Evolutionary conservation across 768 basidiomycete species (phyloP).

Genomic region (Scleroderma bovista): DNA sequence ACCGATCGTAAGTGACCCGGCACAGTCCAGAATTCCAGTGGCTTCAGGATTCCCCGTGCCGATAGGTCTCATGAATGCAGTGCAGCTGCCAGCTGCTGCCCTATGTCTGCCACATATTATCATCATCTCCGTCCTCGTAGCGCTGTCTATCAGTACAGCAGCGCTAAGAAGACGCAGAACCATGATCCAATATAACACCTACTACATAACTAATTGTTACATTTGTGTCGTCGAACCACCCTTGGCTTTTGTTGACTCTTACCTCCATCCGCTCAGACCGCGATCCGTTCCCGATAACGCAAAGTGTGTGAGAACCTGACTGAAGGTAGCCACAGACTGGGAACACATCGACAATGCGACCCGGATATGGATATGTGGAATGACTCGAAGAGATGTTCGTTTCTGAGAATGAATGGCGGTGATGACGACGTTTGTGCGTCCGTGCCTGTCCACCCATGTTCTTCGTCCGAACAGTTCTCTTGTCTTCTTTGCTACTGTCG

Average conservation of each 20-base stretch:
- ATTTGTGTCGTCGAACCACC: neutral
- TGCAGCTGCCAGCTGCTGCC: too few relatives aligned
- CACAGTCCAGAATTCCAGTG: too few relatives aligned
- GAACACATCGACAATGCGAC: neutral
- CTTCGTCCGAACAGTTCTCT: too few relatives aligned
- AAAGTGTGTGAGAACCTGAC: neutral
- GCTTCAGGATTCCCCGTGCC: too few relatives aligned
- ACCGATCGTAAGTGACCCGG: too few relatives aligned
- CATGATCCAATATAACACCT: neutral
- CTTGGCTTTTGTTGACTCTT: neutral
- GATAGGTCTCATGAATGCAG: too few relatives aligned
- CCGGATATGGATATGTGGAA: neutral
- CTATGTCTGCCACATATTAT: neutral
- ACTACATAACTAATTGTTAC: neutral
- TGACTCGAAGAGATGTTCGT: constrained; percentile 10
- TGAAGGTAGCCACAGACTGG: neutral
- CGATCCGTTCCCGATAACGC: neutral
- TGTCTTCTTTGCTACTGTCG: too few relatives aligned
- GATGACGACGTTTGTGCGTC: too few relatives aligned
- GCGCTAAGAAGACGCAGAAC: neutral
- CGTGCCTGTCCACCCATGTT: too few relatives aligned
- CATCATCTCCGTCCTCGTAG: neutral
- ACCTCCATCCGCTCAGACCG: neutral
- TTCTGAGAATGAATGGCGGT: neutral
- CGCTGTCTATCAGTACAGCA: neutral